Percentiles rank a stretch among this genome's conserved stretches.
Conservation (phyloP, 2,329 filamentous ascomycete species). For the Graphilbum sp. region DNA sequence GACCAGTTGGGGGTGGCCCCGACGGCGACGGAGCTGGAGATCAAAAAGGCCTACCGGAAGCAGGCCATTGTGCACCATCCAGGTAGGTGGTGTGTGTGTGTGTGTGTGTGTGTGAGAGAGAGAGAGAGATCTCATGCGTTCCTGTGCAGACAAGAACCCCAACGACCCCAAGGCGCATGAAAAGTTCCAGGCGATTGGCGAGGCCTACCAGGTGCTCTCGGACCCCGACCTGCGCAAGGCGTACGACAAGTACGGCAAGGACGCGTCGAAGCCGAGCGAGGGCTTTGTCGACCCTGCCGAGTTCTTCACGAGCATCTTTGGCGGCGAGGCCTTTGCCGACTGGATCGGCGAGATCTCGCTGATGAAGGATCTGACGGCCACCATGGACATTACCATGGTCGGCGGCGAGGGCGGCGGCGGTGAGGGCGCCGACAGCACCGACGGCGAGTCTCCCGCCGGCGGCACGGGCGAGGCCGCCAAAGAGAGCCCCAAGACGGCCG, state of each 20-base stretch:
- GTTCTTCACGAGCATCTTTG: slow-evolving; percentile 98
- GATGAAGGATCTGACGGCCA: slow-evolving; percentile 95
- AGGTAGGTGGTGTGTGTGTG: slow-evolving; percentile 35
- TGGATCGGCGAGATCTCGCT: slow-evolving; percentile 96
- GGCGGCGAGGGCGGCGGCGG: slow-evolving; percentile 49
- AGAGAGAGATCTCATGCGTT: not conserved
- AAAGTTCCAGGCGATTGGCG: slow-evolving; percentile 79
- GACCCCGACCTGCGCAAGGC: slow-evolving; percentile 73
- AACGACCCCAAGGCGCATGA: slow-evolving; percentile 86
- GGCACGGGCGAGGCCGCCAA: slow-evolving; percentile 39
- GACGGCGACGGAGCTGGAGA: slow-evolving; percentile 76
- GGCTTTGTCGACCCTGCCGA: slow-evolving; percentile 93
- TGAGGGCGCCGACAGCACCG: slow-evolving; percentile 25
- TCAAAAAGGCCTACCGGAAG: slow-evolving; percentile 94
- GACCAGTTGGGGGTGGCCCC: slow-evolving; percentile 73
- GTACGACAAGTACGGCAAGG: slow-evolving; percentile 96
- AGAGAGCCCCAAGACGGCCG: slow-evolving; percentile 31
- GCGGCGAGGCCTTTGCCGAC: slow-evolving; percentile 87
- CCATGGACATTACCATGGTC: slow-evolving; percentile 93
- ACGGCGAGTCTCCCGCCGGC: slow-evolving; percentile 39
- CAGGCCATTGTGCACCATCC: slow-evolving; percentile 88
- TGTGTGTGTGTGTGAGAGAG: no score
- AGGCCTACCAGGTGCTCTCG: slow-evolving; percentile 67
- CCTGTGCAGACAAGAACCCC: slow-evolving; percentile 73
- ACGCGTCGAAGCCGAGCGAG: slow-evolving; percentile 74